Conservation (phyloP, 345 rosid species). For the Raphanus raphanistrum region DNA sequence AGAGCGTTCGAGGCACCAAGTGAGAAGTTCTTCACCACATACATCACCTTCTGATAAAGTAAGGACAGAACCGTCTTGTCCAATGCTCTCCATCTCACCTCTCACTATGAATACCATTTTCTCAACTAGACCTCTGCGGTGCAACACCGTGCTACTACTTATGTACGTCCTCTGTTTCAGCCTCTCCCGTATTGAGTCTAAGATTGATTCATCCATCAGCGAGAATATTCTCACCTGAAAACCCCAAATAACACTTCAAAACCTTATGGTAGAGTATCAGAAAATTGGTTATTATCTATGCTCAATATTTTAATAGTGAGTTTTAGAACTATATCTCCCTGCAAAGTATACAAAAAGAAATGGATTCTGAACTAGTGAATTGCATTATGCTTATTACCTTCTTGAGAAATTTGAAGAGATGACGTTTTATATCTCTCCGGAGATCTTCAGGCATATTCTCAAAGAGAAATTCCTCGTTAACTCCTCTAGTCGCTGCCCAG, state of each 20-base stretch:
- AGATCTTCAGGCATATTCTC: conserved; percentile 86
- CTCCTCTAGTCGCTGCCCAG: conserved; percentile 96
- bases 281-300: not conserved
- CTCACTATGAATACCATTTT: conserved; percentile 87
- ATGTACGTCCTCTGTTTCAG: conserved; percentile 70
- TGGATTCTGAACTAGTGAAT: not conserved
- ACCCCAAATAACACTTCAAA: not conserved
- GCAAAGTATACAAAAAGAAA: not conserved
- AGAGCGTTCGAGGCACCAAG: conserved; percentile 86
- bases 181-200: conserved; percentile 74
- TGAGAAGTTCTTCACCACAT: conserved; percentile 90
- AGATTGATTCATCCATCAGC: conserved; percentile 65
- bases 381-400: conserved; percentile 43
- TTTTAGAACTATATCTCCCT: not conserved
- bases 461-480: conserved; percentile 65
- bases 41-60: conserved; percentile 36
- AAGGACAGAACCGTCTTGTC: conserved; percentile 47
- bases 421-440: conserved; percentile 79
- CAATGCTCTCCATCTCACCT: conserved; percentile 71
- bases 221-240: conserved; percentile 76
- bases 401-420: conserved; percentile 78
- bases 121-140: conserved; percentile 59
- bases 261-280: not conserved
- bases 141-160: conserved; percentile 56
- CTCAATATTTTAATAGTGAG: not conserved